Base-by-base conservation (phyloP, 2,329 filamentous ascomycete genomes). In the Pestalotiopsis fici region DNA sequence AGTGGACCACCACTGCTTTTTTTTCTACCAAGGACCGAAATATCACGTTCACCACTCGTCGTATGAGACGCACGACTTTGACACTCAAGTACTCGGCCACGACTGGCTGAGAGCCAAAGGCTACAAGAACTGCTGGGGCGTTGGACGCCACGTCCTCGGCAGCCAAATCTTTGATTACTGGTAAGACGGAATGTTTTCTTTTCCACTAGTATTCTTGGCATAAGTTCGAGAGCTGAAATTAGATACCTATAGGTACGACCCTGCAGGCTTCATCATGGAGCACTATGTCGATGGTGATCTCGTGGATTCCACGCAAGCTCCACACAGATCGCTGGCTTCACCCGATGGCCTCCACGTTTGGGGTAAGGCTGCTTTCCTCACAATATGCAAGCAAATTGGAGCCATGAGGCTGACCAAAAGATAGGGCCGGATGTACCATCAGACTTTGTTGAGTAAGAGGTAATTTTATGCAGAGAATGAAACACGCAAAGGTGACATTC, bases 141-240 rank as follows among this genome's bases (percentile, higher is more conserved):
- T 93, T 0, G 91, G 91, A 0, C 79, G 91, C 64, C 91, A 93
- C 80, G 85, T 92, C 25, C 82, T 93, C 72, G 91, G 91, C 3
- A 88, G 85, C 69, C 91, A 93, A 78, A 88, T 93, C 64, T 93
- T 93, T 71, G 90, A 93, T 74, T 92, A 92, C 76, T 92, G 89
- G 89, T 88, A 80, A 57, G 64, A 50, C 18, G n/a, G n/a, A n/a
- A n/a, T n/a, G n/a, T n/a, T n/a, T n/a, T n/a, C n/a, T n/a, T n/a
- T n/a, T n/a, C n/a, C n/a, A n/a, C n/a, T n/a, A n/a, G n/a, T n/a
- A n/a, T n/a, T n/a, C n/a, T n/a, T n/a, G n/a, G 18, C 25, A 12
- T 35, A 15, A 31, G 28, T 5, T 2, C 28, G 3, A 35, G 9
- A 23, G 15, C 27, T n/a, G 21, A 43, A 31, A 21, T 4, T 12